Percentiles rank a stretch among this genome's conserved stretches.
Conservation (phyloP, 2,329 filamentous ascomycete genomes). For the Endocalyx cinctus region DNA sequence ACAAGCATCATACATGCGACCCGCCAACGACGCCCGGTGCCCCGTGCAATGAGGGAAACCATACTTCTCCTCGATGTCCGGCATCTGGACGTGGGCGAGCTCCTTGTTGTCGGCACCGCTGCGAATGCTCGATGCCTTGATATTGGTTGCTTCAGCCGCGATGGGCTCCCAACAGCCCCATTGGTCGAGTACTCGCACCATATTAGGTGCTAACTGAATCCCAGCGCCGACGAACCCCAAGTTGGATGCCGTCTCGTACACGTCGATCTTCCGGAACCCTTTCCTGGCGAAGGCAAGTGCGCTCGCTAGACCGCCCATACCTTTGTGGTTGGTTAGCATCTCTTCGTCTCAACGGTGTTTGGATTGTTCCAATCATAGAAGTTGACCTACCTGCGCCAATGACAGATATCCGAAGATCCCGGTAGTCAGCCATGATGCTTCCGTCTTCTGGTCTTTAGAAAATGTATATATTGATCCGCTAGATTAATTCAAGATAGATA, state of each 20-base stretch:
- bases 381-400: constrained; percentile 41
- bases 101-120: constrained; percentile 66
- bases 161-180: constrained; percentile 66
- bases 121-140: constrained; percentile 69
- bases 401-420: constrained; percentile 37
- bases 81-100: constrained; percentile 65
- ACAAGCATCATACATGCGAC: constrained; percentile 67
- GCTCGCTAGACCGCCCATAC: constrained; percentile 73
- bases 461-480: too few relatives aligned
- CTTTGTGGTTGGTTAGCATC: constrained; percentile 31
- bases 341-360: constrained; percentile 1
- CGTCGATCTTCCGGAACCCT: constrained; percentile 68
- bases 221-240: constrained; percentile 81
- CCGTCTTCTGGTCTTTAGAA: constrained; percentile 4
- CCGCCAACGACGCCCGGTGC: constrained; percentile 68
- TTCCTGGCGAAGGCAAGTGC: constrained; percentile 71
- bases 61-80: constrained; percentile 63
- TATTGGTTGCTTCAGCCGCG: constrained; percentile 64
- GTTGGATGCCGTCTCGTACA: constrained; percentile 69
- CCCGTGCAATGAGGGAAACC: constrained; percentile 76
- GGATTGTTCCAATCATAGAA: constrained; percentile 3
- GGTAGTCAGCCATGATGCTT: constrained; percentile 25
- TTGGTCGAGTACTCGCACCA: constrained; percentile 69
- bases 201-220: constrained; percentile 80
- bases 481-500: too few relatives aligned